Evolutionary conservation across 306 rosid genomes (phyloP).

Genomic region (Lotus japonicus): DNA sequence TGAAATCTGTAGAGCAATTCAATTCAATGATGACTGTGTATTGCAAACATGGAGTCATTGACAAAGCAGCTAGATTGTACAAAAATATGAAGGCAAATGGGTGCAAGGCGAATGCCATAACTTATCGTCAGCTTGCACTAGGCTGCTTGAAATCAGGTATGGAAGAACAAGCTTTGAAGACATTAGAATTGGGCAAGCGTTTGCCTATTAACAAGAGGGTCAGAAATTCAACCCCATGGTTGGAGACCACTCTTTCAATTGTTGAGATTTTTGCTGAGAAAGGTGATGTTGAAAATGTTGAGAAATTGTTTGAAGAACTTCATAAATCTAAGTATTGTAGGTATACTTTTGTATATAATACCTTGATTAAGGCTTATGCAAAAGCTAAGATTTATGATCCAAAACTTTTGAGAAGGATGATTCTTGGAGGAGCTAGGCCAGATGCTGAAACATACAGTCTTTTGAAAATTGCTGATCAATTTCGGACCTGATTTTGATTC

Average conservation of each 20-base stretch:
- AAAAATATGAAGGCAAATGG: constrained; percentile 49
- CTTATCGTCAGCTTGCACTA: constrained; percentile 65
- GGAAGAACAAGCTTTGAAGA: constrained; percentile 63
- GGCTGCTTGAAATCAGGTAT: constrained; percentile 81
- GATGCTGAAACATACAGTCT: constrained; percentile 90
- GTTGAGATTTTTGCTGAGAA: constrained; percentile 59
- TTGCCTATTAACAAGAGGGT: constrained; percentile 39
- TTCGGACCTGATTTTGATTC: constrained; percentile 31
- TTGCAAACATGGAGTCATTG: constrained; percentile 63
- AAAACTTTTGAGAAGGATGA: constrained; percentile 74
- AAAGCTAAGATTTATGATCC: constrained; percentile 81
- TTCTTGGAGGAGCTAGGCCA: constrained; percentile 85
- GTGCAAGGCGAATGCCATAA: constrained; percentile 81
- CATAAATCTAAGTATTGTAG: constrained; percentile 60
- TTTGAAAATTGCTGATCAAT: constrained; percentile 79
- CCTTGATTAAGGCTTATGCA: constrained; percentile 78
- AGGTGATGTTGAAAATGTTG: constrained; percentile 70
- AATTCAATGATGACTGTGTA: constrained; percentile 70
- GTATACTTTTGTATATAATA: constrained; percentile 76
- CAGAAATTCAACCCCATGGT: constrained; percentile 76
- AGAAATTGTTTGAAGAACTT: constrained; percentile 68
- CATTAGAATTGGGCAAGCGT: constrained; percentile 53
- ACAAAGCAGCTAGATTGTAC: constrained; percentile 52
- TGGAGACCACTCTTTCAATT: constrained; percentile 77
- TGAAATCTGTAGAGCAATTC: constrained; percentile 66